Evolutionary conservation across 495 filamentous ascomycete genomes (phyloP), one percentile per base, ranked within the genome.

Genomic region (Rhypophila decipiens): DNA sequence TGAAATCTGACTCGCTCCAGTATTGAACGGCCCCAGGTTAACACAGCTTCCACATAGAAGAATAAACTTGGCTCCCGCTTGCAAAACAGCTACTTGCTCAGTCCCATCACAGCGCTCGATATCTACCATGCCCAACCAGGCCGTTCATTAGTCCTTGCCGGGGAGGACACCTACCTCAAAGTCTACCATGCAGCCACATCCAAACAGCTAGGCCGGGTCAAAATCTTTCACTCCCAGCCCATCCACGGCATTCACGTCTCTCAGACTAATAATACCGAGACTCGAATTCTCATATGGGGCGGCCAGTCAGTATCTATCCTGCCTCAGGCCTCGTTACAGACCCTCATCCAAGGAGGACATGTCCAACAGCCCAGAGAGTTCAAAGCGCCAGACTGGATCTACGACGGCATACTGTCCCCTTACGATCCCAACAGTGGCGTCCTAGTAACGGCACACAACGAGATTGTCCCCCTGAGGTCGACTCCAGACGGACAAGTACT

Each of bases 391-490:
- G 91, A 96, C 60, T 95, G 91, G 90, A 84, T 96, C 43, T 74
- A 94, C 50, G 82, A 88, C 58, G 83, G 79, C n/a, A 73, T 78
- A 23, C 70, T 86, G 18, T 69, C 69, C 24, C 67, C 73, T 8
- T 54, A 37, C 3, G 52, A 53, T 18, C 40, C 44, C 19, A 44
- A 42, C 4, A 49, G 58, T 17, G 63, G 59, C 42, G 72, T 71
- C 4, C 59, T 91, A 9, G 70, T 95, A 27, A 95, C 90, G 0
- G 88, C 91, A 3, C 93, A 96, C 61, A 95, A 96, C 71, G 80
- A 84, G 5, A 64, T 86, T 13, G 53, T 77, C 3, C 65, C 68
- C 37, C 59, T 70, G 10, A 53, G 47, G 11, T 29, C 60, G 44
- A 38, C 44, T 15, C 24, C 52, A 11, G 45, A 56, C 41, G 43